Percentiles rank a stretch among this genome's conserved stretches.
Evolutionary conservation across 768 basidiomycete genomes (phyloP).

Genomic region (Kondoa subrosea): DNA sequence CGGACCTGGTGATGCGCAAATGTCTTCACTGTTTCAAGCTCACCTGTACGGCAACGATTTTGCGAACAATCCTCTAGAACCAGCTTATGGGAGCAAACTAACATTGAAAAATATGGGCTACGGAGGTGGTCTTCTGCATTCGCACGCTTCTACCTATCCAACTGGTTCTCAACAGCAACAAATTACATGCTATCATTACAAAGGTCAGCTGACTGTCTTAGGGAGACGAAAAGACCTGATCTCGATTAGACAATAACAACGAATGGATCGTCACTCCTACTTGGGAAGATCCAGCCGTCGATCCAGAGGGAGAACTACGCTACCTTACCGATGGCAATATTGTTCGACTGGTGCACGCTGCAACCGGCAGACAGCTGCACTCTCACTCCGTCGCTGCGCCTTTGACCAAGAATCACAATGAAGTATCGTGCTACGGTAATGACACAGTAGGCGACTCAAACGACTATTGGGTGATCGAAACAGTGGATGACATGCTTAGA

Average conservation of each 20-base stretch:
- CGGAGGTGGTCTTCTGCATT: slow-evolving; percentile 90
- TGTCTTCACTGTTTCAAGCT: slow-evolving; percentile 97
- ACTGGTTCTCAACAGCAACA: slow-evolving; percentile 85
- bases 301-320: slow-evolving; percentile 49
- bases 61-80: slow-evolving; percentile 69
- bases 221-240: neutral
- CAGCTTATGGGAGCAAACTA: slow-evolving; percentile 75
- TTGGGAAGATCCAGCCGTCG: slow-evolving; percentile 57
- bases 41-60: slow-evolving; percentile 90
- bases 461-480: slow-evolving; percentile 83
- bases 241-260: slow-evolving; percentile 62
- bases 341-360: slow-evolving; percentile 59
- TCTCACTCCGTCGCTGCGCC: slow-evolving; percentile 79
- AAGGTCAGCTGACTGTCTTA: slow-evolving; percentile 30
- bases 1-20: slow-evolving; percentile 92
- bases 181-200: slow-evolving; percentile 98
- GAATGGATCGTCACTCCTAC: slow-evolving; percentile 63
- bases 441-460: slow-evolving; percentile 65
- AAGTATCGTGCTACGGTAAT: slow-evolving; percentile 91
- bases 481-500: slow-evolving; percentile 69
- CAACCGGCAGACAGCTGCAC: slow-evolving; percentile 81
- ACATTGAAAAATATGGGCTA: slow-evolving; percentile 96
- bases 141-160: slow-evolving; percentile 89
- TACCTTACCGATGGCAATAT: slow-evolving; percentile 61
- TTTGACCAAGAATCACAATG: slow-evolving; percentile 68